Evolutionary conservation across 1,284 basidiomycete species (phyloP).

Genomic region (Fomitopsis schrenkii): DNA sequence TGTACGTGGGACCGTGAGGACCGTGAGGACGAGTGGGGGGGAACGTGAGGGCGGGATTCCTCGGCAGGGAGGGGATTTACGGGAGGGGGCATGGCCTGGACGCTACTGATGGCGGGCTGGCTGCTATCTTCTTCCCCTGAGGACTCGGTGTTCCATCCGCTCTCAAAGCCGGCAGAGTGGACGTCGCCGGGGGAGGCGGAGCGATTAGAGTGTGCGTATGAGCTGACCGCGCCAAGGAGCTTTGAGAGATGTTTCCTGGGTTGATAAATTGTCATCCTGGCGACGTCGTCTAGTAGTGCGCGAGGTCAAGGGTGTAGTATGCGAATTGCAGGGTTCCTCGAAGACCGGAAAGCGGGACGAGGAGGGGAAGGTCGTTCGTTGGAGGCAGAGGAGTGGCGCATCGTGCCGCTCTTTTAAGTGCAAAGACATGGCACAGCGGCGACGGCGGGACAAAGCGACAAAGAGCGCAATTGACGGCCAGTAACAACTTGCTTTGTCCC

Average conservation of each 20-base stretch:
- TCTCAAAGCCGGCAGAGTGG: too few relatives aligned
- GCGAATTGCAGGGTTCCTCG: not conserved
- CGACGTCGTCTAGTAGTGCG: not conserved
- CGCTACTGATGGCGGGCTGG: too few relatives aligned
- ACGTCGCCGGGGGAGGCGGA: not conserved
- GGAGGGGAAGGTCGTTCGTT: not conserved
- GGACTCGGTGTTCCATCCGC: too few relatives aligned
- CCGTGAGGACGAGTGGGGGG: too few relatives aligned
- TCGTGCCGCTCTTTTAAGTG: not conserved
- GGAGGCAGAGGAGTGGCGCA: not conserved
- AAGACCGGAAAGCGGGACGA: not conserved
- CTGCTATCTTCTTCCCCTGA: too few relatives aligned
- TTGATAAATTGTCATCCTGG: not conserved
- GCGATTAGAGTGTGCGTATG: not conserved
- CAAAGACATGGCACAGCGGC: not conserved
- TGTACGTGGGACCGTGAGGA: not conserved
- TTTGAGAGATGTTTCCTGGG: not conserved
- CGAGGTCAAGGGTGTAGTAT: not conserved
- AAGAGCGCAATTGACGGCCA: not conserved
- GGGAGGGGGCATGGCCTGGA: too few relatives aligned
- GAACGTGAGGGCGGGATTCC: too few relatives aligned
- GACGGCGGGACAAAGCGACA: not conserved
- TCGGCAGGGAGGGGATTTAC: too few relatives aligned
- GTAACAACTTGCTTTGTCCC: not conserved
- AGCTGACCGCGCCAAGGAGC: not conserved